Percentiles rank a stretch among this genome's conserved stretches.
These are phyloP conservation scores for Gastrolobium villosum DNA, from an alignment of 306 rosid species.

Conservation along the genomic window DNA sequence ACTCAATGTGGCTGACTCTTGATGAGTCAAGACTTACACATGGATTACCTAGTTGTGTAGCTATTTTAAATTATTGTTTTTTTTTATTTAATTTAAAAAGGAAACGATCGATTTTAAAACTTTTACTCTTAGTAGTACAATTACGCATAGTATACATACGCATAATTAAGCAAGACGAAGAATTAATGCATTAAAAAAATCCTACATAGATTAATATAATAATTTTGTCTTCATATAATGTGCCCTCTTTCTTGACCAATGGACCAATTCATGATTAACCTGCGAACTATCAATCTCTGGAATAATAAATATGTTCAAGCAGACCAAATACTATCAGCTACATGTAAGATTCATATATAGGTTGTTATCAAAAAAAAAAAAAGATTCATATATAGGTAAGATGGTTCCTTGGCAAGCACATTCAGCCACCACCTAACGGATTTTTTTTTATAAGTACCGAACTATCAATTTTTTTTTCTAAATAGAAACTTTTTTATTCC, in stretches of 20 bases:
- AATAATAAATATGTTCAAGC: not conserved
- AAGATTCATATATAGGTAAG: not conserved
- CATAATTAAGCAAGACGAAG: not conserved
- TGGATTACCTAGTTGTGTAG: conserved; percentile 14
- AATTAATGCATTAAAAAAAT: not conserved
- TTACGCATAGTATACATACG: not conserved
- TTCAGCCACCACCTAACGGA: not conserved
- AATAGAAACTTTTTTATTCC: too few species aligned
- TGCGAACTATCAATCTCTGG: not conserved
- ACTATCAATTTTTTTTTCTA: too few species aligned
- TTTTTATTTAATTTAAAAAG: not conserved
- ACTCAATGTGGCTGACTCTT: conserved; percentile 15
- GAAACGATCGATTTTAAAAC: not conserved
- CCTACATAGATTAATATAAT: not conserved
- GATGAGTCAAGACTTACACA: conserved; percentile 5
- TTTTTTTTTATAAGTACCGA: too few species aligned
- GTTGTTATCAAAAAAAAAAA: too few species aligned
- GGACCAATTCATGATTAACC: not conserved
- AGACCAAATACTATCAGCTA: not conserved
- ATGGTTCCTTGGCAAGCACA: not conserved
- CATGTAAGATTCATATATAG: not conserved
- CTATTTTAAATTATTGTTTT: not conserved
- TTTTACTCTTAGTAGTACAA: not conserved
- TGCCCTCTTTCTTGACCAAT: not conserved
- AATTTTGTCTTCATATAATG: not conserved